Conservation (phyloP, 139 green algal species). For the Coelastrella sp. region DNA sequence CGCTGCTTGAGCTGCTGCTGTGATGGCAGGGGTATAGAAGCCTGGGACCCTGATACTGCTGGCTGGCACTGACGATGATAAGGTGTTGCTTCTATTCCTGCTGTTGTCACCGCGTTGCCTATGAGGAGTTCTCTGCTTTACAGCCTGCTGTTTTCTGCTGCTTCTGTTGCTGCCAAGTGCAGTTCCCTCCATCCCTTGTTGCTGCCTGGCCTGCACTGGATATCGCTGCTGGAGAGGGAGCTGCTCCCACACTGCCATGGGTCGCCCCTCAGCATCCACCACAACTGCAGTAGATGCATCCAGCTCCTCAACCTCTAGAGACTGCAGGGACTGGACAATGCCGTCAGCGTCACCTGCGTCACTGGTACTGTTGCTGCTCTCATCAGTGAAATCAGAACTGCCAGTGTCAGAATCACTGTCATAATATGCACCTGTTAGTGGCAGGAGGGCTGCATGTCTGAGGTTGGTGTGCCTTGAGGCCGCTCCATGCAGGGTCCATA, state of each 20-base stretch:
- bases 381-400: no score
- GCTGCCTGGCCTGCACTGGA: conserved; percentile 30
- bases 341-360: background rate
- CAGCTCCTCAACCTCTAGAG: background rate
- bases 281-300: conserved; percentile 7
- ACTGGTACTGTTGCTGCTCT: background rate
- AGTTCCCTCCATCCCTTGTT: background rate
- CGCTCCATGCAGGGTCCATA: no score
- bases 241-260: conserved; percentile 6
- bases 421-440: no score
- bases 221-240: conserved; percentile 22
- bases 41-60: background rate
- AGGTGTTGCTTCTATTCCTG: no score
- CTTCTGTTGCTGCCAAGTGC: background rate
- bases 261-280: conserved; percentile 15
- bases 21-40: background rate
- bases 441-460: no score
- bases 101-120: no score
- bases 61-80: no score
- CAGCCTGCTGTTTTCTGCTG: background rate
- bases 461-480: no score
- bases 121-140: background rate
- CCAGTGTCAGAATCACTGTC: conserved; percentile 25
- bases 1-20: background rate
- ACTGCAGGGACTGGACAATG: background rate